These are phyloP conservation scores for Darksidea phi DNA, from an alignment of 495 filamentous ascomycete genomes.

Conservation along the genomic window DNA sequence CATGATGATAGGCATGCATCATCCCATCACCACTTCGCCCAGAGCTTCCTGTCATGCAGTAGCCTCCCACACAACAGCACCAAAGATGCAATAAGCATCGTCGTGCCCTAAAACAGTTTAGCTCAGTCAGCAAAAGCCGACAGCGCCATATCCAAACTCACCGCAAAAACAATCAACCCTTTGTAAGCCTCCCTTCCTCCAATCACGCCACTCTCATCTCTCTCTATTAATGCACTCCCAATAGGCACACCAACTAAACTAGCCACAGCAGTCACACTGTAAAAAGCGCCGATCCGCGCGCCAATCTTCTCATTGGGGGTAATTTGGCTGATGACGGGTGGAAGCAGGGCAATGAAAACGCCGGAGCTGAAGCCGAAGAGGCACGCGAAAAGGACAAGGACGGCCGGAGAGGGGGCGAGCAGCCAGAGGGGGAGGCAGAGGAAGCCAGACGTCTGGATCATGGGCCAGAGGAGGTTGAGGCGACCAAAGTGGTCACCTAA, in stretches of 20 bases:
- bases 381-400: not conserved
- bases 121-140: too few species aligned
- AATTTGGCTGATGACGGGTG: constrained; percentile 6
- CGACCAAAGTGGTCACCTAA: constrained; percentile 1
- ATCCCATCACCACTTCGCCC: not conserved
- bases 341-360: constrained; percentile 5
- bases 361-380: constrained; percentile 17
- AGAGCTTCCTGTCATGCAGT: not conserved
- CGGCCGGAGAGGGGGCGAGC: not conserved
- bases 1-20: too few species aligned
- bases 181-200: constrained; percentile 5
- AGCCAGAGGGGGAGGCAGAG: constrained; percentile 15
- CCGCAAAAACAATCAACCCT: constrained; percentile 6
- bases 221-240: constrained; percentile 2
- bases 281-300: constrained; percentile 15
- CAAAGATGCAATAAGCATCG: not conserved
- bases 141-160: not conserved
- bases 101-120: not conserved
- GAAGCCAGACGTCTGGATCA: not conserved
- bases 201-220: not conserved
- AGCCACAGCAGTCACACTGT: constrained; percentile 7
- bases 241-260: constrained; percentile 16
- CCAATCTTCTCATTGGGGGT: constrained; percentile 8
- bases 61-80: not conserved
- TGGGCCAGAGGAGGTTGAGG: constrained; percentile 5